Conservation (phyloP, 129 eudicot genomes). For the Ambrosia trifida region DNA sequence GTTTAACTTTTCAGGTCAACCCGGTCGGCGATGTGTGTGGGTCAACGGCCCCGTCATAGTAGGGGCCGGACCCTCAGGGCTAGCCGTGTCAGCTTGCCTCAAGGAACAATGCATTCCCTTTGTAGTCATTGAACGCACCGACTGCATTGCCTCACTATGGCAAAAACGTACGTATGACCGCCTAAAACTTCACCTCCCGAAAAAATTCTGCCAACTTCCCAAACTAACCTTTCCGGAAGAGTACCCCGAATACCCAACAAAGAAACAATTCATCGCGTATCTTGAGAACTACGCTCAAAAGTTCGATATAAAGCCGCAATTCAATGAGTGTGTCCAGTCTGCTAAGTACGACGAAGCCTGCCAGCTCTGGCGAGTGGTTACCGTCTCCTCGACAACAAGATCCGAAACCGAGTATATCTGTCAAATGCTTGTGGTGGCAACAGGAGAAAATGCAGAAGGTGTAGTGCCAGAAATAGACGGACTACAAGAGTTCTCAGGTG, state of each 20-base stretch:
- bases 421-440: conserved; percentile 93
- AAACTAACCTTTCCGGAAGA: conserved; percentile 73
- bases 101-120: conserved; percentile 70
- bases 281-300: conserved; percentile 67
- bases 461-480: conserved; percentile 81
- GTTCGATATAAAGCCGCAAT: conserved; percentile 69
- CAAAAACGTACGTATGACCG: conserved; percentile 83
- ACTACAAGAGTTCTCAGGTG: conserved; percentile 59
- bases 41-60: conserved; percentile 93
- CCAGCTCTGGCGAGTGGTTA: conserved; percentile 63
- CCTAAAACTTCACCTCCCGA: conserved; percentile 84
- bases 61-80: conserved; percentile 92
- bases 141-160: conserved; percentile 89
- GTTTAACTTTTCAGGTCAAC: conserved; percentile 47
- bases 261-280: conserved; percentile 71
- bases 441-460: conserved; percentile 81
- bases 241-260: conserved; percentile 80
- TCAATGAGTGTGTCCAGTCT: conserved; percentile 70
- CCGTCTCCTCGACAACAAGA: conserved; percentile 37
- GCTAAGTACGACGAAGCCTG: conserved; percentile 79
- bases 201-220: conserved; percentile 83
- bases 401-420: conserved; percentile 79
- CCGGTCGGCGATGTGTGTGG: conserved; percentile 78
- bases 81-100: conserved; percentile 85
- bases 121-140: conserved; percentile 66